Evolutionary conservation across 2,329 filamentous ascomycete genomes (phyloP), one percentile per base, ranked within the genome.

Genomic region (Penicillium sp.): DNA sequence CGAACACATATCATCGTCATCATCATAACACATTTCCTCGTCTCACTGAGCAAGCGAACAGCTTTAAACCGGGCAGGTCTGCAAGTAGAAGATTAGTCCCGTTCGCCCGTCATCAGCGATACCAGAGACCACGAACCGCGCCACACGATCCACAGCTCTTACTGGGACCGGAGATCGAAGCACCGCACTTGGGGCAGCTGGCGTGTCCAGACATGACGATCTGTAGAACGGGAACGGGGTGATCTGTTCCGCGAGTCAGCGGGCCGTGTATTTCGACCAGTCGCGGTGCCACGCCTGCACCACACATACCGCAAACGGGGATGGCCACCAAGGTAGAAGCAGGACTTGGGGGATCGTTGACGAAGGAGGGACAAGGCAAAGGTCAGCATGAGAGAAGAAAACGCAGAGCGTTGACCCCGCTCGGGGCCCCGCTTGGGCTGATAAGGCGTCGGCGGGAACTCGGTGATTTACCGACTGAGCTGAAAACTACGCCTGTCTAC

Each of bases 141-240:
- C 53, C 53, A 25, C 53, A 56, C 11, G 53, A 45, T 16, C 53
- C 42, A 28, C 53, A 56, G 42, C 28, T 54, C 51, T 56, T 56
- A 16, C 21, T 23, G 17, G 40, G 17, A 16, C 50, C 45, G 7
- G 17, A 14, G 27, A 47, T 27, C 14, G 50, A 27, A 27, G 42
- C 34, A 44, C 45, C 39, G 31, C 53, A 56, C 44, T 53, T 56
- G 27, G 53, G 53, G 45, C 53, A 56, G 31, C 32, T 16, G 33
- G 49, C 19, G 50, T 54, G 51, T 36, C 43, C 50, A 34, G 49
- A 47, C 53, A 56, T 56, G 21, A 29, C 47, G 43, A 38, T 39
- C 26, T 34, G n/a, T n/a, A n/a, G n/a, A n/a, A n/a, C n/a, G n/a
- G 18, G 7, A 8, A 29, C 25, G 17, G 18, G 9, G 11, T 9